Evolutionary conservation across 257 asterid species (phyloP).

Genomic region (Lavandula angustifolia): DNA sequence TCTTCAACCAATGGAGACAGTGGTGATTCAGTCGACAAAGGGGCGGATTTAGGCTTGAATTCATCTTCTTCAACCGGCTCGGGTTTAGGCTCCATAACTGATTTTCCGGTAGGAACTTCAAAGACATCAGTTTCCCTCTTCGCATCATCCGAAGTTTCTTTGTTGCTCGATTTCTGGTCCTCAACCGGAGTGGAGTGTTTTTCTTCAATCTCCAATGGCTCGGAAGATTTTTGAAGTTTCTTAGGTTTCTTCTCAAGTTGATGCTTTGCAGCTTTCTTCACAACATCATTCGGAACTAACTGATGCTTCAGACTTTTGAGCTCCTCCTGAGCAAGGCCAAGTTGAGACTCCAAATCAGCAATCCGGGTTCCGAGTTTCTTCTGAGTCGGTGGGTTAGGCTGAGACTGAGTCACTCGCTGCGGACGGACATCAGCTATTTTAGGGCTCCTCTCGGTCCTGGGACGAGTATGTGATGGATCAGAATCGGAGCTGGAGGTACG

Average conservation of each 20-base stretch:
- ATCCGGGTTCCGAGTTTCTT: conserved; percentile 90
- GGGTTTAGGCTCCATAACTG: conserved; percentile 37
- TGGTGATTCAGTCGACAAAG: conserved; percentile 32
- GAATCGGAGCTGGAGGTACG: conserved; percentile 49
- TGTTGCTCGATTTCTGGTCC: conserved; percentile 27
- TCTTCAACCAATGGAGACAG: conserved; percentile 44
- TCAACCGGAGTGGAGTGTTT: conserved; percentile 36
- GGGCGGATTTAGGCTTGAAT: conserved; percentile 27
- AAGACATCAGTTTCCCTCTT: conserved; percentile 74
- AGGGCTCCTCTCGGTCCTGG: conserved; percentile 59
- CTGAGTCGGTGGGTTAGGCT: conserved; percentile 52
- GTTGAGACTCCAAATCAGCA: conserved; percentile 92
- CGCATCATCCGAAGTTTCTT: conserved; percentile 46
- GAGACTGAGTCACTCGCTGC: conserved; percentile 59
- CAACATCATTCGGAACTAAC: conserved; percentile 57
- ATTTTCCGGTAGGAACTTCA: conserved; percentile 63
- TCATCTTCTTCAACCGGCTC: conserved; percentile 45
- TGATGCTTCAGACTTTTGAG: conserved; percentile 75
- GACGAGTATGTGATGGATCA: conserved; percentile 54
- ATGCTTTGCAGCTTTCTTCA: conserved; percentile 60
- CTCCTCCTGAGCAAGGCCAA: conserved; percentile 89
- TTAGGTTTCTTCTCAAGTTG: conserved; percentile 62
- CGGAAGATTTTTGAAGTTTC: conserved; percentile 42
- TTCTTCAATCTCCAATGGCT: conserved; percentile 33
- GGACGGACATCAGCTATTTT: conserved; percentile 58